Conservation (phyloP, 345 rosid genomes). For the Conringia planisiliqua region DNA sequence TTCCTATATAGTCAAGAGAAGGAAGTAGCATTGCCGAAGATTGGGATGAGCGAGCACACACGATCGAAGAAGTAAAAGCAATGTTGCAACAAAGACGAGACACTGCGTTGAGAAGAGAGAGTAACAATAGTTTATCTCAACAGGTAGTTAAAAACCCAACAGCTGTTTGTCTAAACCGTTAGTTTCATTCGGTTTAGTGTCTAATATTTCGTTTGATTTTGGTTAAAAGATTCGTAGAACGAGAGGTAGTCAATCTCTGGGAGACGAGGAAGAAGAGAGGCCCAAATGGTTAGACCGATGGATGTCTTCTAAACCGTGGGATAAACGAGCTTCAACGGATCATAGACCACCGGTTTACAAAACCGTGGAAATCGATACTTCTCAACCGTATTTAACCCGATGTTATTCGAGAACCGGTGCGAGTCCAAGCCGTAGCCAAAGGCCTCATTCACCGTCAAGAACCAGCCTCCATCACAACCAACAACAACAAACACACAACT, state of each 20-base stretch:
- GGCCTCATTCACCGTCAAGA: constrained; percentile 56
- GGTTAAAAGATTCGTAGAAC: constrained; percentile 39
- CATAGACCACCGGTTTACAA: constrained; percentile 50
- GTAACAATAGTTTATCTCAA: constrained; percentile 45
- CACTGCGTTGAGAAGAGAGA: constrained; percentile 50
- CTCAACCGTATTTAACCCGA: constrained; percentile 49
- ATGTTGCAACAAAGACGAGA: constrained; percentile 70
- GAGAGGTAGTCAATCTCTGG: constrained; percentile 52
- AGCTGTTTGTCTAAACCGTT: background rate
- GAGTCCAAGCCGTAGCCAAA: constrained; percentile 43
- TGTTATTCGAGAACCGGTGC: constrained; percentile 39
- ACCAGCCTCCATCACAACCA: constrained; percentile 46
- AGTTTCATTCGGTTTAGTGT: background rate
- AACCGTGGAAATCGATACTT: constrained; percentile 68
- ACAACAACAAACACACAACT: constrained; percentile 7
- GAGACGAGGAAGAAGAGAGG: constrained; percentile 52
- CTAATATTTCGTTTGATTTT: background rate
- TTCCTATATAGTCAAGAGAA: constrained; percentile 58
- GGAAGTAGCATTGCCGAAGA: constrained; percentile 73
- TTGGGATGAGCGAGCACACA: constrained; percentile 70
- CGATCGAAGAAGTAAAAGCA: constrained; percentile 72
- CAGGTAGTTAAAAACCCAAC: constrained; percentile 34
- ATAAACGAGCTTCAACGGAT: constrained; percentile 59
- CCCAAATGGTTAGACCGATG: constrained; percentile 60
- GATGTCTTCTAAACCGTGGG: constrained; percentile 63